Percentiles rank a stretch among this genome's conserved stretches.
Conservation (phyloP, 345 rosid genomes). For the Eucalyptus curtisii region DNA sequence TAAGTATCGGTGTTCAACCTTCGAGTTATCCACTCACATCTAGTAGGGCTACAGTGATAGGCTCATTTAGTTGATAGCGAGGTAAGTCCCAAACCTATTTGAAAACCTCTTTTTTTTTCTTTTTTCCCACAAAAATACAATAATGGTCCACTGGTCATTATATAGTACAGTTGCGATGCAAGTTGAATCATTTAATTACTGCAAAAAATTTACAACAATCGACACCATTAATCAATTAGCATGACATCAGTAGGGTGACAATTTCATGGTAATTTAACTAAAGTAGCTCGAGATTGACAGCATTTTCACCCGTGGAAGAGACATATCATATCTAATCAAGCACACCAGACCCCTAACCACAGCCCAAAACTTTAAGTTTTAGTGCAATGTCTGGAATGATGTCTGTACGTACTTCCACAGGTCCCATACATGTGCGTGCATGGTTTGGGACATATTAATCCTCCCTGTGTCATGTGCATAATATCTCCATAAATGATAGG, state of each 20-base stretch:
- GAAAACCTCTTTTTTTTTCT: rapidly evolving
- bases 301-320: too few species aligned
- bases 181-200: background rate
- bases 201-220: too few species aligned
- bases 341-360: too few species aligned
- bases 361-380: background rate
- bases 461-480: background rate
- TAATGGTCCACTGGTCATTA: background rate
- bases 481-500: background rate
- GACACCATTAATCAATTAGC: too few species aligned
- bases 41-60: background rate
- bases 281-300: too few species aligned
- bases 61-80: background rate
- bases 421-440: slow-evolving; percentile 1
- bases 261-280: too few species aligned
- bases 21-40: background rate
- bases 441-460: background rate
- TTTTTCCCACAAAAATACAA: background rate
- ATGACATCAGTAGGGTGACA: too few species aligned
- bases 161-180: background rate
- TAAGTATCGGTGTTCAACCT: background rate
- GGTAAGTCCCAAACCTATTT: background rate
- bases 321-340: too few species aligned
- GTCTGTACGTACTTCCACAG: background rate
- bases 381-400: background rate